phyloP scores from a whole-genome alignment of 2,329 filamentous ascomycete genomes.

The Penicillium sp. region DNA sequence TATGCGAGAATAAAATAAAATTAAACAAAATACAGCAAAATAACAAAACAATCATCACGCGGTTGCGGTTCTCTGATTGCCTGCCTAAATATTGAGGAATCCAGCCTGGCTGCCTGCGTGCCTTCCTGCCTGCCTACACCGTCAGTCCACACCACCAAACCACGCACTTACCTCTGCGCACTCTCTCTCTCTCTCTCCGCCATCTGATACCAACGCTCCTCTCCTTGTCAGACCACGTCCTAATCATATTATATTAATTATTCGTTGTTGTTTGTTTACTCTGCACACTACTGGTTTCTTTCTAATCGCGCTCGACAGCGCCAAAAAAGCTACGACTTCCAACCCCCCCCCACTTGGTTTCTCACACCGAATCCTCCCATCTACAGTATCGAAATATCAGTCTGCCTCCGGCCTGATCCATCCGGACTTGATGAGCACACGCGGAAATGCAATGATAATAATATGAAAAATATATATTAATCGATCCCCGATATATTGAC shows the following conservation, averaged over 20 bases:
- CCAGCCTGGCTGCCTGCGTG: not conserved
- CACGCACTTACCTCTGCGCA: not conserved
- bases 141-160: too few species aligned
- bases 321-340: not conserved
- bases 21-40: not conserved
- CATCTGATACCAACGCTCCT: not conserved
- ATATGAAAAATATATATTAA: not conserved
- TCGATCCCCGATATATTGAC: not conserved
- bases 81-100: not conserved
- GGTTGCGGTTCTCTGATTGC: not conserved
- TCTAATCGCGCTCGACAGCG: not conserved
- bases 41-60: not conserved
- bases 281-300: not conserved
- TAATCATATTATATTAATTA: not conserved
- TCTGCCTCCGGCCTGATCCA: not conserved
- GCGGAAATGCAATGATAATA: not conserved
- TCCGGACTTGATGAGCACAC: not conserved
- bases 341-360: not conserved
- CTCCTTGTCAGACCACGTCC: not conserved
- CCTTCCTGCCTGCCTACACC: not conserved
- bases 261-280: not conserved
- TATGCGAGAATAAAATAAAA: not conserved
- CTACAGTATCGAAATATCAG: not conserved
- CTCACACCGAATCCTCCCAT: not conserved
- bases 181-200: not conserved